Base-by-base conservation (phyloP, 441 rosid genomes). In the Metrosideros polymorpha region DNA sequence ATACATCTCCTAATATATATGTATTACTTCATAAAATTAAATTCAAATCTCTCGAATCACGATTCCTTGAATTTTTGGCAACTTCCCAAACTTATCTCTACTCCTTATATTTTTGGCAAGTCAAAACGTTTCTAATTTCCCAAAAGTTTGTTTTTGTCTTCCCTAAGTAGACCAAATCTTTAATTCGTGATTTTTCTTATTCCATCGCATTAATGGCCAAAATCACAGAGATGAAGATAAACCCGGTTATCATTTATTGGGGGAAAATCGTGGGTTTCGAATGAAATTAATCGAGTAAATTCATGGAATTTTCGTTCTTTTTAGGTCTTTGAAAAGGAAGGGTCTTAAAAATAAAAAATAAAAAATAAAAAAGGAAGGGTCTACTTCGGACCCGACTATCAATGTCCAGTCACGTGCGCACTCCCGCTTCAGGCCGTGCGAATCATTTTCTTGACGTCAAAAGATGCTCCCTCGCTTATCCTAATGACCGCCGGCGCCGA, bases 121-220 rank as follows among this genome's bases (percentile, higher is more conserved):
- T 7, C 1, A 24, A 54, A 54, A 22, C 0, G n/a, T 8, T 18
- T 32, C 0, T 0, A 32, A 32, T 2, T 18, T 57, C 63, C 6
- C 0, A 0, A 0, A n/a, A 18, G 0, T 5, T 19, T 18, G 18
- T 35, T 9, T 35, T 35, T 5, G 8, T 66, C 45, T 0, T 35
- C 0, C 2, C 43, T 19, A 19, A 66, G 0, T 0, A 0, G 15
- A 35, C 0, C 15, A 35, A 66, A 19, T 39, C 0, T 71, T 5
- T 39, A 52, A 14, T 6, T 50, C 52, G 5, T 14, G 52, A 19
- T 9, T 66, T 35, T 35, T 66, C 79, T 0, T 42, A 66, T 66
- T 35, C 4, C n/a, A 2, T 35, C 1, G n/a, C 45, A 5, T 71
- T 14, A 50, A 4, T 14, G 52, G 52, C 13, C 52, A 14, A 50